phyloP scores from a whole-genome alignment of 352 stramenopile species.

The Phytophthora colocasiae region DNA sequence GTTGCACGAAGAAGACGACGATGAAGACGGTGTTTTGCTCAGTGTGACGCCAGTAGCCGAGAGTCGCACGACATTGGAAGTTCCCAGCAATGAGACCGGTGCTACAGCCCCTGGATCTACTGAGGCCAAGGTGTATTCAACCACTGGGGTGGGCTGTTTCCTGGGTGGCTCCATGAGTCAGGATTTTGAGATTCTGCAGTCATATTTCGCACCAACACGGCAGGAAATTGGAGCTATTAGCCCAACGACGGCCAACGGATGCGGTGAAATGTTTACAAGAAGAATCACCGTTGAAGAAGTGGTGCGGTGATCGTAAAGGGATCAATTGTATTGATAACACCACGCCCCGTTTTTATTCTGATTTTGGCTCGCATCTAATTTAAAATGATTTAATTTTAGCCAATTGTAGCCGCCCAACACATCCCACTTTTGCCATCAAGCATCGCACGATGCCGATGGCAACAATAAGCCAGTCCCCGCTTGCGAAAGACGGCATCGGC shows the following conservation, averaged over 20 bases:
- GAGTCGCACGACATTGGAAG: slow-evolving; percentile 27
- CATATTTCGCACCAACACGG: slow-evolving; percentile 69
- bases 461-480: slow-evolving; percentile 19
- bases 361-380: not conserved
- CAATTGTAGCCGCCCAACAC: slow-evolving; percentile 18
- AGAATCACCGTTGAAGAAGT: slow-evolving; percentile 40
- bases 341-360: slow-evolving; percentile 4
- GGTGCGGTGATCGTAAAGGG: slow-evolving; percentile 34
- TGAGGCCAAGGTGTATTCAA: slow-evolving; percentile 36
- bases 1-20: slow-evolving; percentile 79
- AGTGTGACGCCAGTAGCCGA: slow-evolving; percentile 64
- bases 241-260: slow-evolving; percentile 14
- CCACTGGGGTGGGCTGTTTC: slow-evolving; percentile 48
- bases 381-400: slow-evolving; percentile 13
- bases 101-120: slow-evolving; percentile 1
- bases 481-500: slow-evolving; percentile 17
- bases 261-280: slow-evolving; percentile 22
- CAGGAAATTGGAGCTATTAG: slow-evolving; percentile 17
- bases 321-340: not conserved
- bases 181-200: slow-evolving; percentile 80
- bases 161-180: slow-evolving; percentile 67
- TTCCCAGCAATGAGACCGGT: slow-evolving; percentile 2
- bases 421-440: slow-evolving; percentile 28
- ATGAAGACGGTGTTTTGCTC: slow-evolving; percentile 78
- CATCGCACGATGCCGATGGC: slow-evolving; percentile 4